Base-by-base conservation (phyloP, 805 yeast genomes). In the Yarrowia phangngaensis region DNA sequence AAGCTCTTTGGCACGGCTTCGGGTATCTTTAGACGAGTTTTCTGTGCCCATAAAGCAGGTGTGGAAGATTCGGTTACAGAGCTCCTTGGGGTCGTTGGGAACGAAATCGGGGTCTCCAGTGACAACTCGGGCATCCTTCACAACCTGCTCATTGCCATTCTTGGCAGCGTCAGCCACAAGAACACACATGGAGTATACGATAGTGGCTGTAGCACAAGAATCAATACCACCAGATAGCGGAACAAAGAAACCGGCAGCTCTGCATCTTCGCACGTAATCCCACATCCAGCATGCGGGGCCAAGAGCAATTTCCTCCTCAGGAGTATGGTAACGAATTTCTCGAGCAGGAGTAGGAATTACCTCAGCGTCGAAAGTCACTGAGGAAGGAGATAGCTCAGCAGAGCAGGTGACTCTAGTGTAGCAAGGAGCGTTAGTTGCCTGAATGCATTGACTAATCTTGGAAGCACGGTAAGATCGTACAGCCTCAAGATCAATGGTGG, bases 281-380 rank as follows among this genome's bases (percentile, higher is more conserved):
- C 99, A 92, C 55, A 92, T 66, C 99, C 99, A 92, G 64, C 98
- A 92, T 0, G 99, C 98, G 0, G 99, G 99, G 0, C 99, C 99
- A 33, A 85, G 70, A 0, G 97, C 97, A 56, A 92, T 90, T 65
- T 92, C 99, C 66, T 92, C 97, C 60, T 89, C 95, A 3, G 98
- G 96, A 2, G 70, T 60, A 65, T 84, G 94, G 58, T 83, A 82
- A 28, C 72, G 73, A 33, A 82, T 72, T 4, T 69, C 70, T 16
- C 66, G 62, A 1, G 74, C 59, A 15, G 60, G 60, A 0, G 92
- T 67, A 14, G 96, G 95, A 8, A 60, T 64, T 8, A 84, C 66
- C 0, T 61, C 59, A 15, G 84, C 78, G 61, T 84, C 78, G 57
- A 86, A 84, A 16, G 52, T 55, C n/a, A 50, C 32, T 3, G 51